phyloP scores from a whole-genome alignment of 768 basidiomycete genomes.

The Phanerochaete sordida region DNA sequence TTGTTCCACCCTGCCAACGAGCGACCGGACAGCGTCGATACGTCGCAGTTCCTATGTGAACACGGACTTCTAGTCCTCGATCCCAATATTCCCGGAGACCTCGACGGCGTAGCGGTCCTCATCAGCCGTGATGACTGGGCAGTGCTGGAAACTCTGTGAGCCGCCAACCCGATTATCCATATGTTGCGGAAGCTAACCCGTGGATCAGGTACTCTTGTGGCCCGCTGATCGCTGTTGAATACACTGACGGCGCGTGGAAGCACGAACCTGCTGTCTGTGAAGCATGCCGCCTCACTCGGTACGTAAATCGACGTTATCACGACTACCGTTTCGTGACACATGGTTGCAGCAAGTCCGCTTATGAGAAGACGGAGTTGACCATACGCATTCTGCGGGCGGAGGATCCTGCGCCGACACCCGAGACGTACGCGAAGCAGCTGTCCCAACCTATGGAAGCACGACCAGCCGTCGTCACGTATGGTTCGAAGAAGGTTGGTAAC shows the following conservation, averaged over 20 bases:
- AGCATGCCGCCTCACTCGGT: constrained; percentile 62
- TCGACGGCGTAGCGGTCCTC: constrained; percentile 52
- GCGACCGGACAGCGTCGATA: constrained; percentile 65
- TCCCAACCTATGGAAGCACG: constrained; percentile 12
- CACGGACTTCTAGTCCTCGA: constrained; percentile 65
- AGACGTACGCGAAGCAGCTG: constrained; percentile 25
- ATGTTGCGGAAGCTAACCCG: neutral
- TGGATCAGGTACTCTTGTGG: constrained; percentile 51
- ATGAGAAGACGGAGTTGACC: constrained; percentile 58
- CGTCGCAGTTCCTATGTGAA: constrained; percentile 59
- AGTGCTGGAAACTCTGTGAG: constrained; percentile 54
- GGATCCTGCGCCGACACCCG: constrained; percentile 27
- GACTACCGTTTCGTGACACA: neutral
- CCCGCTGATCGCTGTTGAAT: constrained; percentile 49
- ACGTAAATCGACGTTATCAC: constrained; percentile 11
- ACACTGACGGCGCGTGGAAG: constrained; percentile 31
- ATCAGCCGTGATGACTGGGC: constrained; percentile 68
- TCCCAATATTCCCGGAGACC: constrained; percentile 56
- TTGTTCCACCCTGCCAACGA: constrained; percentile 49
- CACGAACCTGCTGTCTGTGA: constrained; percentile 55
- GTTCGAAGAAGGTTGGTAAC: constrained; percentile 38
- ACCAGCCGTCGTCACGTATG: constrained; percentile 27
- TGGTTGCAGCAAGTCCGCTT: constrained; percentile 46
- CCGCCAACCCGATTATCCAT: neutral
- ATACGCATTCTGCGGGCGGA: constrained; percentile 42